Evolutionary conservation across 345 rosid genomes (phyloP).

Genomic region (Syzygium aromaticum): DNA sequence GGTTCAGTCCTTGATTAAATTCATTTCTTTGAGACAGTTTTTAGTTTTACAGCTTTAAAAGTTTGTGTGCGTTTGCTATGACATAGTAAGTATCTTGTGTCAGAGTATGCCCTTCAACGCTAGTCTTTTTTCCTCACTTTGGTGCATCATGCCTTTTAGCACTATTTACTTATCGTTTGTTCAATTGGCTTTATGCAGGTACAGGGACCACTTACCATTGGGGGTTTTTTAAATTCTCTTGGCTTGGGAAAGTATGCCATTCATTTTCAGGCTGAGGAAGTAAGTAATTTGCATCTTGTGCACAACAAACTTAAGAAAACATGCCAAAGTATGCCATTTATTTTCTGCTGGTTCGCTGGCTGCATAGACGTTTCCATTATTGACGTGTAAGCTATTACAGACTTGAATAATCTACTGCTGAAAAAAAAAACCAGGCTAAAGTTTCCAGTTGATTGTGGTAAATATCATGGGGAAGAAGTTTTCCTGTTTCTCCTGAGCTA

Average conservation of each 20-base stretch:
- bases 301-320: neutral
- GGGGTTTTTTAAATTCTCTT: slow-evolving; percentile 36
- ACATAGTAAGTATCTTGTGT: neutral
- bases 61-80: neutral
- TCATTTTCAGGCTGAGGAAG: slow-evolving; percentile 46
- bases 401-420: neutral
- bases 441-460: neutral
- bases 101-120: neutral
- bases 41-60: neutral
- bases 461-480: neutral
- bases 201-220: slow-evolving; percentile 21
- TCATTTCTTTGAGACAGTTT: neutral
- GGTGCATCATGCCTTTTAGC: neutral
- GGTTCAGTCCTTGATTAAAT: neutral
- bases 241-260: slow-evolving; percentile 40
- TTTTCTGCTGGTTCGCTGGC: neutral
- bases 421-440: neutral
- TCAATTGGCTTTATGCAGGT: slow-evolving; percentile 10
- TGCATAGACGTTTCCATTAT: neutral
- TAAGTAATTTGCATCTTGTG: slow-evolving; percentile 17
- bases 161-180: neutral
- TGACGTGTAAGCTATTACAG: neutral
- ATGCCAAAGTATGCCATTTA: neutral
- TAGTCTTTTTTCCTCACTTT: neutral
- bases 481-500: neutral